These are phyloP conservation scores for Ophiocordyceps polyrhachis-furcata DNA, from an alignment of 2,329 filamentous ascomycete species.

Conservation along the genomic window DNA sequence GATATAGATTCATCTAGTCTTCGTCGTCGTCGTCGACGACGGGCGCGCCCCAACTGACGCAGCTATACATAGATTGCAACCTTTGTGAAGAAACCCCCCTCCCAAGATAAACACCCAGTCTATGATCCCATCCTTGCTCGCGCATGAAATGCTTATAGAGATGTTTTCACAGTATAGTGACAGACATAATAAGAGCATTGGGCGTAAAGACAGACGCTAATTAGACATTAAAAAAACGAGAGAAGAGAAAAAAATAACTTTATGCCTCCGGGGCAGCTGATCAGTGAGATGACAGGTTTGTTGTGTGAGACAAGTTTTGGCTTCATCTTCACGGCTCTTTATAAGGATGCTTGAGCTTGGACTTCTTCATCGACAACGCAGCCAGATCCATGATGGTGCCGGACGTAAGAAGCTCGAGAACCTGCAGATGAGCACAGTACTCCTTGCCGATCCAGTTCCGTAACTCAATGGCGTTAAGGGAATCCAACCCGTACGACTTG, in stretches of 20 bases:
- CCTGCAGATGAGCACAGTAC: slow-evolving; percentile 24
- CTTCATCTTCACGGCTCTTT: background rate
- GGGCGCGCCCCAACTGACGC: background rate
- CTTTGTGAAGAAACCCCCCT: background rate
- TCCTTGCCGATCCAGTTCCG: slow-evolving; percentile 31
- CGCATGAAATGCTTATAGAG: background rate
- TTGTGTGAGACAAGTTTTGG: background rate
- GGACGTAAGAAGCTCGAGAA: slow-evolving; percentile 34
- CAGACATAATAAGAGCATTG: background rate
- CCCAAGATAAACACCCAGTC: background rate
- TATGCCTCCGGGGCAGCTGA: background rate
- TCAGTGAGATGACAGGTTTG: background rate
- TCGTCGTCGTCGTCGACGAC: background rate
- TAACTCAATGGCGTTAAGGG: slow-evolving; percentile 29
- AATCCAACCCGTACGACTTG: slow-evolving; percentile 19
- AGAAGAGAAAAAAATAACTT: background rate
- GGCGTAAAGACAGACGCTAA: background rate
- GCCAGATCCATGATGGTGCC: slow-evolving; percentile 16
- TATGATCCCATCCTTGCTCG: background rate
- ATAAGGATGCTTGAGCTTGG: slow-evolving; percentile 1
- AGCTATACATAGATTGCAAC: no score
- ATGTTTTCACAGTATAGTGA: background rate
- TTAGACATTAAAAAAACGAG: background rate
- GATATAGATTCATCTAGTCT: background rate
- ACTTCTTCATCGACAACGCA: slow-evolving; percentile 9